These are phyloP conservation scores for Bolboschoenus planiculmis DNA, from an alignment of 176 grass and related monocot genomes.

Conservation along the genomic window DNA sequence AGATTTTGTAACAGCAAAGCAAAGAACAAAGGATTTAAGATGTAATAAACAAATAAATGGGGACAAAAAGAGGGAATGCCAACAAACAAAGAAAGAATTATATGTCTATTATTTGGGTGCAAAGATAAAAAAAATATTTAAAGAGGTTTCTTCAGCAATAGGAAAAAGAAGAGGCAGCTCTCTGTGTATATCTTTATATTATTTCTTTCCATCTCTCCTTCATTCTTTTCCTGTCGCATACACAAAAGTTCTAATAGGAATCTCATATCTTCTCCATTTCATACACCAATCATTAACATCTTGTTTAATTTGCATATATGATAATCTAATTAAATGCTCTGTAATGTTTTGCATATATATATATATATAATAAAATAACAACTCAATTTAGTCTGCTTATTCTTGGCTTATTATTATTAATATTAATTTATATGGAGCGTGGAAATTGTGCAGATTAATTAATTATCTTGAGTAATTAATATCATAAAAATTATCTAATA, in stretches of 20 bases:
- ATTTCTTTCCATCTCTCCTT: neutral
- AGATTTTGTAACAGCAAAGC: neutral
- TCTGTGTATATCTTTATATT: neutral
- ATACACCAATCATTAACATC: neutral
- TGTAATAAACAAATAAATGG: conserved; percentile 23
- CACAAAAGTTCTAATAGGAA: neutral
- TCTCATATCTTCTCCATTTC: neutral
- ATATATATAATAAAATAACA: no score
- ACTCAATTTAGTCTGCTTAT: neutral
- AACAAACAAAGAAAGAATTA: conserved; percentile 14
- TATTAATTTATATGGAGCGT: neutral
- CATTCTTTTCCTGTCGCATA: neutral
- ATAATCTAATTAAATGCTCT: neutral
- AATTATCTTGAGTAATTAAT: no score
- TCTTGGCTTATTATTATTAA: neutral
- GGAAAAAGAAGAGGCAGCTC: neutral
- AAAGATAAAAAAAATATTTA: neutral
- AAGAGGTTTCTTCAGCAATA: neutral
- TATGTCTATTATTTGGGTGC: conserved; percentile 28
- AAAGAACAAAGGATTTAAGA: neutral
- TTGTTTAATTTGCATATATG: neutral
- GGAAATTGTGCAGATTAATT: no score
- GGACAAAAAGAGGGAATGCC: conserved; percentile 5
- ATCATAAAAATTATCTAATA: no score
- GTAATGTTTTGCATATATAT: no score